These are phyloP conservation scores for Russula lepida DNA, from an alignment of 768 basidiomycete species.

Conservation along the genomic window DNA sequence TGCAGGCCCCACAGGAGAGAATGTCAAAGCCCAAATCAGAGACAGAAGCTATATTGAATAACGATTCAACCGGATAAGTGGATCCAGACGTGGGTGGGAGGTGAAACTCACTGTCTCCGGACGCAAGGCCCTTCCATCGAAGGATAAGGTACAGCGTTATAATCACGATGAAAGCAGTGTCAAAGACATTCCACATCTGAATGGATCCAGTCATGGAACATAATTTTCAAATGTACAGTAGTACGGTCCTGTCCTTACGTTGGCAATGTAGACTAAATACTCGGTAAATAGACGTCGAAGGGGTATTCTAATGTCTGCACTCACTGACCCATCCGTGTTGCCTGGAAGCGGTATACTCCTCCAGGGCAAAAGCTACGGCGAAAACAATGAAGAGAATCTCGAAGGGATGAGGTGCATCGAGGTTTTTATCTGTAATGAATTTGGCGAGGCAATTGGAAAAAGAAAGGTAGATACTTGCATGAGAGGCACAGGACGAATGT, in stretches of 20 bases:
- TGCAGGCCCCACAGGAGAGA: constrained; percentile 75
- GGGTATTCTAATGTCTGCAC: constrained; percentile 26
- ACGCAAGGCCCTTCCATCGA: constrained; percentile 53
- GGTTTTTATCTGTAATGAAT: constrained; percentile 43
- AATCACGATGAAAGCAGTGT: constrained; percentile 62
- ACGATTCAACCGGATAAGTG: not conserved
- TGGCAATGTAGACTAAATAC: constrained; percentile 67
- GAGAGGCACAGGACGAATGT: constrained; percentile 69
- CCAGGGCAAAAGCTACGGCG: constrained; percentile 67
- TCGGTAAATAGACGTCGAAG: constrained; percentile 4
- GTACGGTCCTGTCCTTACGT: constrained; percentile 37
- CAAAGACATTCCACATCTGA: constrained; percentile 89
- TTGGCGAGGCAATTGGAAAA: not conserved
- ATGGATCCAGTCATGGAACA: not conserved
- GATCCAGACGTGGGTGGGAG: not conserved
- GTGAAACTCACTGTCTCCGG: constrained; percentile 40
- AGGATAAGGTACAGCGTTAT: constrained; percentile 61
- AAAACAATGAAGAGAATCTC: constrained; percentile 72
- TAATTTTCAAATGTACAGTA: not conserved
- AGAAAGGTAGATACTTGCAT: constrained; percentile 38
- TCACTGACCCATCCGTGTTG: constrained; percentile 84
- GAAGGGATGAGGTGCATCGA: constrained; percentile 43
- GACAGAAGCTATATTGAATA: constrained; percentile 12
- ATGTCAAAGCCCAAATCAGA: constrained; percentile 75
- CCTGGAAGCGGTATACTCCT: constrained; percentile 80